Evolutionary conservation across 306 rosid genomes (phyloP).

Genomic region (Astragalus glycyphyllos): DNA sequence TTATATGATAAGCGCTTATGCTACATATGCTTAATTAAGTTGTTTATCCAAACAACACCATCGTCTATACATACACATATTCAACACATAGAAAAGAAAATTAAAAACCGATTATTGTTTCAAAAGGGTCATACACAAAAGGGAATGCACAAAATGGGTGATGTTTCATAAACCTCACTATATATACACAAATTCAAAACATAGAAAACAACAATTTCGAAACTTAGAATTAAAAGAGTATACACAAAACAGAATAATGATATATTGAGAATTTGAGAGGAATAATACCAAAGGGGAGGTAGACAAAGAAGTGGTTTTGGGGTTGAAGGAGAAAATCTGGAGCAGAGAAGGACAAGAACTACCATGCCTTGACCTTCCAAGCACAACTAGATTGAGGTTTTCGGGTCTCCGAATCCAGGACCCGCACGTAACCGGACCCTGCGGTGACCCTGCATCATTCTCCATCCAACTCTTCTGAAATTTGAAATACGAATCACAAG

Average conservation of each 20-base stretch:
- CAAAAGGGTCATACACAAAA: conserved; percentile 1
- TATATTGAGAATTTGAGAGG: background rate
- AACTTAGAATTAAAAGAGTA: background rate
- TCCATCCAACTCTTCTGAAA: conserved; percentile 52
- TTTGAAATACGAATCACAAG: conserved; percentile 32
- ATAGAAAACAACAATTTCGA: conserved; percentile 18
- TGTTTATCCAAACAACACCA: background rate
- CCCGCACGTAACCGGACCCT: conserved; percentile 81
- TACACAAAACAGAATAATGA: conserved; percentile 2
- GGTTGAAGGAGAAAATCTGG: conserved; percentile 77
- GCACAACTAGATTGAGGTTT: conserved; percentile 57
- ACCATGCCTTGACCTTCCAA: conserved; percentile 69
- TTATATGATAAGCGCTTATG: too few relatives aligned
- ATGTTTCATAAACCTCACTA: background rate
- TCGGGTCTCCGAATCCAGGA: conserved; percentile 96
- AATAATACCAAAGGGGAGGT: conserved; percentile 74
- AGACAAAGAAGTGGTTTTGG: conserved; percentile 69
- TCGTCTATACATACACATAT: background rate
- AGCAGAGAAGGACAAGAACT: conserved; percentile 65
- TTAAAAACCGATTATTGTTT: conserved; percentile 9
- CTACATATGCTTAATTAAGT: too few relatives aligned
- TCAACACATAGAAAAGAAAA: conserved; percentile 12
- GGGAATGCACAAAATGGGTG: conserved; percentile 15
- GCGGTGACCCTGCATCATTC: conserved; percentile 58
- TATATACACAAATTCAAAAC: background rate